Percentiles rank a stretch among this genome's conserved stretches.
Evolutionary conservation across 306 rosid species (phyloP).

Genomic region (Pachyrhizus erosus): DNA sequence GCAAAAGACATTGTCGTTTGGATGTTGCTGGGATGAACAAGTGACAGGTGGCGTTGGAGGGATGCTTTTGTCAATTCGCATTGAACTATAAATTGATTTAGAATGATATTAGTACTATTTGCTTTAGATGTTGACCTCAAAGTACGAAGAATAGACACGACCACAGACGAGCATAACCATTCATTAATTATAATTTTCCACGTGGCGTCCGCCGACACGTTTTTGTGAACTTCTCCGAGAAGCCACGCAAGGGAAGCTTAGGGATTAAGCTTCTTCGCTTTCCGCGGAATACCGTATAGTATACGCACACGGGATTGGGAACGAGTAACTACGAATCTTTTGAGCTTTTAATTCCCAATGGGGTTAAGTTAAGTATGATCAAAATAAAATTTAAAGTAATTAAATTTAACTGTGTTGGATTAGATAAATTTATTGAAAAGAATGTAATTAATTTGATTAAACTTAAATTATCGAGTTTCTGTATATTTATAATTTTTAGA

Average conservation of each 20-base stretch:
- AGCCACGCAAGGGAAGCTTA: slow-evolving; percentile 73
- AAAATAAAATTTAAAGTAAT: neutral
- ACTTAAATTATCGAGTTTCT: too few relatives aligned
- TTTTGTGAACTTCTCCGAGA: slow-evolving; percentile 52
- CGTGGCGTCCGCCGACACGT: slow-evolving; percentile 59
- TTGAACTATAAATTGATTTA: neutral
- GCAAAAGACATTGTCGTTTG: slow-evolving; percentile 2
- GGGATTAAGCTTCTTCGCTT: slow-evolving; percentile 48
- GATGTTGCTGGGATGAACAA: neutral
- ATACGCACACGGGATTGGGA: neutral
- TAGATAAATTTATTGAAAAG: neutral
- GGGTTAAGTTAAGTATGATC: neutral
- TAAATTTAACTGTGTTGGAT: neutral
- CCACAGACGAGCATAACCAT: slow-evolving; percentile 8
- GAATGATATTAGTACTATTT: neutral
- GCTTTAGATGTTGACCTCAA: slow-evolving; percentile 4
- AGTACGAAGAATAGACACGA: neutral
- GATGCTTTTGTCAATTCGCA: slow-evolving; percentile 29
- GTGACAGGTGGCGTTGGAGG: too few relatives aligned
- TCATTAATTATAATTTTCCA: neutral
- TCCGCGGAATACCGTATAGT: neutral
- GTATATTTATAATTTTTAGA: too few relatives aligned
- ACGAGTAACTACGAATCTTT: neutral
- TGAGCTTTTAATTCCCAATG: neutral
- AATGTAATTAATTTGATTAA: neutral